A percentile compares a stretch with the other conserved stretches of the same genome.
These are phyloP conservation scores for Sporothrix mexicana DNA, from an alignment of 2,329 filamentous ascomycete species.

Conservation along the genomic window DNA sequence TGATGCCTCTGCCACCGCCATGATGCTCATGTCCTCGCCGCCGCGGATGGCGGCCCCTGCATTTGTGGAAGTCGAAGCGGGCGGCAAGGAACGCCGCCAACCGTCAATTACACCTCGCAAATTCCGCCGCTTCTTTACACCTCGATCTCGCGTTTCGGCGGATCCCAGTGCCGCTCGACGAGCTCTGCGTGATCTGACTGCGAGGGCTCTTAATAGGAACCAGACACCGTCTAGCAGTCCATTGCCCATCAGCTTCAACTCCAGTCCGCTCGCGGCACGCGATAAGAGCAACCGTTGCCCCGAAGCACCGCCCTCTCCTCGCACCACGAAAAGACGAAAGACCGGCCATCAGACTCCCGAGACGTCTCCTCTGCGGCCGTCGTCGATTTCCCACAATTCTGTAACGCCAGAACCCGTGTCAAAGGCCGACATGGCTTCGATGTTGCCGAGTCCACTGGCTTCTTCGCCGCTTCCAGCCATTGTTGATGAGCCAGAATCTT, in stretches of 20 bases:
- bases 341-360: conserved; percentile 48
- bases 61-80: not conserved
- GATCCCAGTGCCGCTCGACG: conserved; percentile 49
- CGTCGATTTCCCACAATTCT: conserved; percentile 30
- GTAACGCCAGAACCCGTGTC: conserved; percentile 29
- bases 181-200: conserved; percentile 51
- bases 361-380: conserved; percentile 46
- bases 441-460: conserved; percentile 50
- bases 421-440: conserved; percentile 31
- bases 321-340: conserved; percentile 48
- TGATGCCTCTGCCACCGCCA: not conserved
- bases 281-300: conserved; percentile 40
- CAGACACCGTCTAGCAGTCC: conserved; percentile 46
- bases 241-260: conserved; percentile 14
- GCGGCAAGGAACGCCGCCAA: conserved; percentile 54
- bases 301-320: conserved; percentile 39
- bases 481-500: conserved; percentile 42
- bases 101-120: conserved; percentile 62
- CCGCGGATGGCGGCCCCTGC: conserved; percentile 37
- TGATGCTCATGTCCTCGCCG: conserved; percentile 39
- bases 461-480: conserved; percentile 43
- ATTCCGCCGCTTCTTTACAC: conserved; percentile 61
- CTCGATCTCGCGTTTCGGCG: conserved; percentile 50
- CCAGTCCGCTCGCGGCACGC: conserved; percentile 47
- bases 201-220: conserved; percentile 49